phyloP scores from a whole-genome alignment of 2,329 filamentous ascomycete species.

The Botrytis hyacinthi region DNA sequence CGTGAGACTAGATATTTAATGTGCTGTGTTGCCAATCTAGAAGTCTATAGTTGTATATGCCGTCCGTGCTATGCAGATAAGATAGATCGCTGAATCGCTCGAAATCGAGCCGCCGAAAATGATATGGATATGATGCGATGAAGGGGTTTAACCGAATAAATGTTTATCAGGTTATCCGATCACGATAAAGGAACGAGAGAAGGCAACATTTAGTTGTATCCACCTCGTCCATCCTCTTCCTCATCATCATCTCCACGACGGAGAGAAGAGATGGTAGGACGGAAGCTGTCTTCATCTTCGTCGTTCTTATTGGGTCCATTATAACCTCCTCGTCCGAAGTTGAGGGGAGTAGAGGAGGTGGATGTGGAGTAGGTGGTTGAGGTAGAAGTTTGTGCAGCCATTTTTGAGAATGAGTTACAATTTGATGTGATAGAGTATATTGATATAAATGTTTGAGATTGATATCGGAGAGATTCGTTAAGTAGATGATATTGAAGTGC shows the following conservation, averaged over 20 bases:
- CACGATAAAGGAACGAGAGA: not conserved
- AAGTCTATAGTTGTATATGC: constrained; percentile 8
- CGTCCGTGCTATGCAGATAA: not conserved
- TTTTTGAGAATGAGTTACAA: constrained; percentile 21
- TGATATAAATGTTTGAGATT: not conserved
- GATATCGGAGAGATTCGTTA: not conserved
- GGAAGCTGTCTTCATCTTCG: constrained; percentile 23
- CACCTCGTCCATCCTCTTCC: constrained; percentile 37
- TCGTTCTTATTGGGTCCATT: constrained; percentile 26
- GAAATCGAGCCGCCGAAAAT: not conserved
- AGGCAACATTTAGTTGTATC: constrained; percentile 31
- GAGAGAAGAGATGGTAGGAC: not conserved
- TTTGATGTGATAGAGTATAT: not conserved
- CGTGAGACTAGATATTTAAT: not conserved
- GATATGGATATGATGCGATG: not conserved
- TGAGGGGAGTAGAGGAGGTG: constrained; percentile 19
- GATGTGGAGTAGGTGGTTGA: constrained; percentile 3
- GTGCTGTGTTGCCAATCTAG: constrained; percentile 10
- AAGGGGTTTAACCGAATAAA: constrained; percentile 13
- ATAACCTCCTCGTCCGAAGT: constrained; percentile 34
- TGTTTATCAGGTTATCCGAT: not conserved
- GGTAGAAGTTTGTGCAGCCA: constrained; percentile 27
- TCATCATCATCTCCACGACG: constrained; percentile 35
- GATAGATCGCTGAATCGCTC: not conserved
- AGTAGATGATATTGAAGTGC: not conserved